Evolutionary conservation across 2,329 filamentous ascomycete species (phyloP).

Genomic region (Triangularia setosa): DNA sequence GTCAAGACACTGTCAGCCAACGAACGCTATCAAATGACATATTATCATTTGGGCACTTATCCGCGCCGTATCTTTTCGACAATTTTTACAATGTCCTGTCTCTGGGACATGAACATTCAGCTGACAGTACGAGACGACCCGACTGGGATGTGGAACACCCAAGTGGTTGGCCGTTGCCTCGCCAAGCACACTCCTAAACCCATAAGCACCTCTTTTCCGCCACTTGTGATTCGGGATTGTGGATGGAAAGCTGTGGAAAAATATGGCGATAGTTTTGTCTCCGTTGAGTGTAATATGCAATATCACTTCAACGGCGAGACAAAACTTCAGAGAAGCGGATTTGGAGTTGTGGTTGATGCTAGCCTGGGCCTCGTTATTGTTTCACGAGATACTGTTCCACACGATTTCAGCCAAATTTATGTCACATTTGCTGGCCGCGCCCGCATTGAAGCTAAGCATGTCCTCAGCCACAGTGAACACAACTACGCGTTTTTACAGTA

Average conservation of each 20-base stretch:
- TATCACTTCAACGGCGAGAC: constrained; percentile 98
- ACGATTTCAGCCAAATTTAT: constrained; percentile 93
- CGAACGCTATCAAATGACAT: constrained; percentile 85
- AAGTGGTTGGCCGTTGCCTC: constrained; percentile 74
- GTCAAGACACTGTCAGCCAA: constrained; percentile 80
- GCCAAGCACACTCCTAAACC: constrained; percentile 70
- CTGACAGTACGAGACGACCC: constrained; percentile 85
- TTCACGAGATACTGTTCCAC: constrained; percentile 88
- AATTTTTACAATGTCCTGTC: constrained; percentile 87
- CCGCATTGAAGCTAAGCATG: constrained; percentile 86
- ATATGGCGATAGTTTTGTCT: constrained; percentile 89
- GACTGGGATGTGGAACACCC: constrained; percentile 92
- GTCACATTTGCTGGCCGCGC: constrained; percentile 96
- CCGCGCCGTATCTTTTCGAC: constrained; percentile 91
- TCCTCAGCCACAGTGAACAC: constrained; percentile 94
- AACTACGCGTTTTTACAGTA: constrained; percentile 97
- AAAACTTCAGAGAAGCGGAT: constrained; percentile 87
- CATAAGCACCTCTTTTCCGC: constrained; percentile 83
- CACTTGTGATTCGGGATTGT: constrained; percentile 62
- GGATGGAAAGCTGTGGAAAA: constrained; percentile 88
- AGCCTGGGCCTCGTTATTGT: constrained; percentile 93
- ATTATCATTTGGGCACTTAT: constrained; percentile 83
- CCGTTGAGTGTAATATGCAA: constrained; percentile 88
- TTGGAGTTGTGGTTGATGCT: constrained; percentile 95
- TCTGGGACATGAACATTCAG: constrained; percentile 95